These are phyloP conservation scores for Moricandia moricandioides DNA, from an alignment of 345 rosid species.

Conservation along the genomic window DNA sequence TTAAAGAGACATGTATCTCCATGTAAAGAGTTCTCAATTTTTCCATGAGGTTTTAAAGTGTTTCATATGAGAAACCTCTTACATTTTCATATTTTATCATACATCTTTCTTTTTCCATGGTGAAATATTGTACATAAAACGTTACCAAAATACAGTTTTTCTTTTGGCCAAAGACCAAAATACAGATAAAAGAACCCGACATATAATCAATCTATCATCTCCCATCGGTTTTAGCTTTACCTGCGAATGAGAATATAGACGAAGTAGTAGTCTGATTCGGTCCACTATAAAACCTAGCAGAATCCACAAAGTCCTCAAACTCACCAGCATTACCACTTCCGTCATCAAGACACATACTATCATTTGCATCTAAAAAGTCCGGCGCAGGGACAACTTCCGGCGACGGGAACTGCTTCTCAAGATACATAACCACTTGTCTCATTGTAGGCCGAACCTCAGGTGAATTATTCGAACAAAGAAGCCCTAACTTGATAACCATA, in stretches of 20 bases:
- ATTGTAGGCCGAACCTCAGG: constrained; percentile 65
- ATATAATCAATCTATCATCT: background rate
- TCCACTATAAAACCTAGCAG: constrained; percentile 40
- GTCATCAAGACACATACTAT: constrained; percentile 28
- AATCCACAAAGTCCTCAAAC: constrained; percentile 54
- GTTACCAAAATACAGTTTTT: background rate
- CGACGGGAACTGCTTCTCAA: constrained; percentile 58
- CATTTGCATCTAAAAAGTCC: constrained; percentile 41
- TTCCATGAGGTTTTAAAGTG: background rate
- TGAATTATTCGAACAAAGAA: constrained; percentile 67
- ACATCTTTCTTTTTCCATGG: background rate
- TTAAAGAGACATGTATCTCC: background rate
- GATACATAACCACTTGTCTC: constrained; percentile 73
- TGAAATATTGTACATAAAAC: background rate
- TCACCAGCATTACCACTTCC: constrained; percentile 19
- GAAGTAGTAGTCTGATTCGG: constrained; percentile 26
- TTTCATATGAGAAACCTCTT: background rate
- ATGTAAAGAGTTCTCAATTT: background rate
- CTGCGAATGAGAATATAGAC: constrained; percentile 13
- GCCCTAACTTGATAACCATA: constrained; percentile 62
- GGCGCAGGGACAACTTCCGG: constrained; percentile 56
- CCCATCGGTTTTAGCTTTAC: constrained; percentile 16
- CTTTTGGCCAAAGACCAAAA: too few species aligned
- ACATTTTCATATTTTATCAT: background rate
- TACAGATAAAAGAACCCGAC: background rate